Evolutionary conservation across 176 grass and related monocot species (phyloP), one percentile per base, ranked within the genome.

Genomic region (Zea luxurians): DNA sequence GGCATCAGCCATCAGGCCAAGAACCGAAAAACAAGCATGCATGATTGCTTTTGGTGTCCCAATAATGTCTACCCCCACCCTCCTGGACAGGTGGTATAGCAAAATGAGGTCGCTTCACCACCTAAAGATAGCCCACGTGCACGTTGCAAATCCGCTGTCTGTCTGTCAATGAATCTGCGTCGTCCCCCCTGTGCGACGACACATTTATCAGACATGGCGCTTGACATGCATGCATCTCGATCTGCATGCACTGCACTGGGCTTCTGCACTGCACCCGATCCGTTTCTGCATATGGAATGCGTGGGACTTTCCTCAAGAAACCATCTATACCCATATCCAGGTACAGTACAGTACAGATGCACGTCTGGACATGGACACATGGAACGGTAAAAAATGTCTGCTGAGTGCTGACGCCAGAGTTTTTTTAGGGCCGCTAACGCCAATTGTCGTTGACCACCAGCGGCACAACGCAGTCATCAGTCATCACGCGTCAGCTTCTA

Each of bases 181-280:
- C 52, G 38, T 12, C 54, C 34, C 17, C 55, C 34, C 11, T 13
- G 55, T 40, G 78, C 78, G 6, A 20, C 48, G 8, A 67, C 4
- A 10, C 55, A 59, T 59, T 21, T 27, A 27, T 27, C 55, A 59
- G n/a, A 20, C 54, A 27, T 27, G 54, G 54, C 54, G 20, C 54
- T 57, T n/a, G 52, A 54, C 52, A n/a, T n/a, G 52, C 59, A 17
- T n/a, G 27, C 74, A 61, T 75, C 50, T 40, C 38, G 38, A 78
- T 40, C 11, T 66, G 49, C 49, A 18, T 9, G 70, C 8, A 10
- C 59, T 18, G 27, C 27, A 27, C 42, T 10, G 13, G 69, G 4
- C 15, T 11, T 7, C 35, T 15, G 67, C 67, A 48, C 21, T 27
- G 27, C 27, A 27, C 27, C 27, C 10, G 11, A 8, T 66, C n/a